These are phyloP conservation scores for Notholithocarpus densiflorus DNA, from an alignment of 306 rosid genomes.

Conservation along the genomic window DNA sequence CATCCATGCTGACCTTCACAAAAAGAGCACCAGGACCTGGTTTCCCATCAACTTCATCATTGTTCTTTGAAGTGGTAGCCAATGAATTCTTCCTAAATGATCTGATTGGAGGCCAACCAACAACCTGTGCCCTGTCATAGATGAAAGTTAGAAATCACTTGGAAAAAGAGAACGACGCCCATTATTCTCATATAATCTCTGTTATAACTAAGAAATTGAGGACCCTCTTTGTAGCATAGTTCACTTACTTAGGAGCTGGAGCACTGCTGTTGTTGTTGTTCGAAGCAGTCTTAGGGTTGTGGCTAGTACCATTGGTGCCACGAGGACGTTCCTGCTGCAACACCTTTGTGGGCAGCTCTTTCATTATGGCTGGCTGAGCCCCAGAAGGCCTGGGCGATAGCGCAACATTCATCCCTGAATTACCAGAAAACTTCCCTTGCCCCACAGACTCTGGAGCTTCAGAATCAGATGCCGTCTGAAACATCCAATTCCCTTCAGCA, in stretches of 20 bases:
- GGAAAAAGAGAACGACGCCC: neutral
- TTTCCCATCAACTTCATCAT: conserved; percentile 89
- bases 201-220: neutral
- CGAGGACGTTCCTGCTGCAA: conserved; percentile 64
- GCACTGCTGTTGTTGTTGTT: conserved; percentile 41
- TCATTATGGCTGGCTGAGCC: conserved; percentile 43
- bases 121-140: conserved; percentile 83
- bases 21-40: conserved; percentile 75
- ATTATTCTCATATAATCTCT: neutral
- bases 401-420: conserved; percentile 47
- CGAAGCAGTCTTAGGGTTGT: conserved; percentile 44
- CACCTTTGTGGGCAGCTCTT: conserved; percentile 56
- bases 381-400: conserved; percentile 67
- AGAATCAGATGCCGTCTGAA: conserved; percentile 26
- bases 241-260: conserved; percentile 86
- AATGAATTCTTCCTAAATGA: conserved; percentile 84
- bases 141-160: neutral
- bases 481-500: conserved; percentile 39
- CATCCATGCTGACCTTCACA: conserved; percentile 98
- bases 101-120: conserved; percentile 98
- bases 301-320: conserved; percentile 48
- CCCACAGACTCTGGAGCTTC: conserved; percentile 35
- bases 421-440: conserved; percentile 70
- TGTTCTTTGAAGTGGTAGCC: conserved; percentile 72
- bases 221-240: neutral